Evolutionary conservation across 495 filamentous ascomycete genomes (phyloP), one percentile per base, ranked within the genome.

Genomic region (Penicillium dipodomyicola): DNA sequence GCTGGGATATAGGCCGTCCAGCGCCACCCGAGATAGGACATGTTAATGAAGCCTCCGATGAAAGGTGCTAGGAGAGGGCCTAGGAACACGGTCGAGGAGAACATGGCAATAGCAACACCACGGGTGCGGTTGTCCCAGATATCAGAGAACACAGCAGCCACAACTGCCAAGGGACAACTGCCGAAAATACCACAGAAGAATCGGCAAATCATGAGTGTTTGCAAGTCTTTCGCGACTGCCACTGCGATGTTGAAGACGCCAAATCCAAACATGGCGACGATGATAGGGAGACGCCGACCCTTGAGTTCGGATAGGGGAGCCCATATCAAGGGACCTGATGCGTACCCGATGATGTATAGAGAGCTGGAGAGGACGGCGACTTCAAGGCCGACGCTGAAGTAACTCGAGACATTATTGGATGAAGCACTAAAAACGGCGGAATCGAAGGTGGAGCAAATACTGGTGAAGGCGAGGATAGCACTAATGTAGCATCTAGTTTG

Each of bases 91-190:
- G 86, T 86, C 79, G 90, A 87, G 35, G 87, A 85, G 73, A 95
- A 96, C 8, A 90, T 74, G 4, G 91, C 90, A 47, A 76, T 72
- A 4, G 68, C 68, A 29, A 89, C 71, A 52, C 90, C 92, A 59
- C 92, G 83, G 6, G 84, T 86, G 14, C 83, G 79, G 67, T 92
- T 91, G 67, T 88, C 81, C 63, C 90, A 94, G 79, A 96, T 92
- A 70, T 97, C 92, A 6, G 88, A 87, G 75, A 95, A 96, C 35
- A 96, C 82, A 40, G 92, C 92, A 8, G 87, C 91, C 1, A 96
- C 90, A 40, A 97, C 87, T 19, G 92, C 86, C 9, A 97, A 69
- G 0, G 92, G 91, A 64, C 84, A 89, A 58, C 67, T 67, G 2
- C 81, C 82, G 62, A 88, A 89, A 41, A 89, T 75, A 1, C 84